phyloP scores from a whole-genome alignment of 176 grass and related monocot genomes.

The Musa troglodytarum region DNA sequence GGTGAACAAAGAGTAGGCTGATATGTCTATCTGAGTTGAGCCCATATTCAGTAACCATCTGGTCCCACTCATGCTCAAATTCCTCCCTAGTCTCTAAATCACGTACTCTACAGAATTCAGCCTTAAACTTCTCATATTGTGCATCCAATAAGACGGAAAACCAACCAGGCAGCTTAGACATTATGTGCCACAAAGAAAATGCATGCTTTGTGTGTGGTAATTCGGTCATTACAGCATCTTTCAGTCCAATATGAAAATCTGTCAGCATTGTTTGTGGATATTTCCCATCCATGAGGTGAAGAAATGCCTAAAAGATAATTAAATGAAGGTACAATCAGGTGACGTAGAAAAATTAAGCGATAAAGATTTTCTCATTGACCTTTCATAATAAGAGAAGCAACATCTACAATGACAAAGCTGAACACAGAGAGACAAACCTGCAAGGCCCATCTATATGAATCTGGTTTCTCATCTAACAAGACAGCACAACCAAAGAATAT shows the following conservation, averaged over 20 bases:
- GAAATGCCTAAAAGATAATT: slow-evolving; percentile 27
- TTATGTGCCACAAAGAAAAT: slow-evolving; percentile 37
- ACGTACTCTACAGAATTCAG: slow-evolving; percentile 34
- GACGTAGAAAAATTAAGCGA: background rate
- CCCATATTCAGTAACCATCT: slow-evolving; percentile 37
- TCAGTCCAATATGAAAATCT: slow-evolving; percentile 32
- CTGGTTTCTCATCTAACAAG: slow-evolving; percentile 30
- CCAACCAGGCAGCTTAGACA: slow-evolving; percentile 41
- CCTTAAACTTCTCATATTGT: slow-evolving; percentile 31
- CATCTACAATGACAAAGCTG: background rate
- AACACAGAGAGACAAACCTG: slow-evolving; percentile 30
- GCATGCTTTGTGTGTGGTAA: slow-evolving; percentile 39
- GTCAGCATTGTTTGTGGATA: slow-evolving; percentile 41
- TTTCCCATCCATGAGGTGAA: slow-evolving; percentile 44
- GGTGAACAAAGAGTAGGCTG: slow-evolving; percentile 29
- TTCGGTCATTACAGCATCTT: slow-evolving; percentile 37
- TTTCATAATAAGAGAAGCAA: background rate
- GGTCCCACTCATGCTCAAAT: slow-evolving; percentile 39
- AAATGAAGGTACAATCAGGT: slow-evolving; percentile 9
- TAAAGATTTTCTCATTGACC: background rate
- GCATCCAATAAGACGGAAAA: slow-evolving; percentile 26
- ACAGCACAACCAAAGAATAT: slow-evolving; percentile 39
- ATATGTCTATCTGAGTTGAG: slow-evolving; percentile 33
- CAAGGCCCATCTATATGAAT: slow-evolving; percentile 38
- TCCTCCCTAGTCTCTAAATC: slow-evolving; percentile 28